Conservation (phyloP, 2,329 filamentous ascomycete genomes). For the Claviceps sp. region DNA sequence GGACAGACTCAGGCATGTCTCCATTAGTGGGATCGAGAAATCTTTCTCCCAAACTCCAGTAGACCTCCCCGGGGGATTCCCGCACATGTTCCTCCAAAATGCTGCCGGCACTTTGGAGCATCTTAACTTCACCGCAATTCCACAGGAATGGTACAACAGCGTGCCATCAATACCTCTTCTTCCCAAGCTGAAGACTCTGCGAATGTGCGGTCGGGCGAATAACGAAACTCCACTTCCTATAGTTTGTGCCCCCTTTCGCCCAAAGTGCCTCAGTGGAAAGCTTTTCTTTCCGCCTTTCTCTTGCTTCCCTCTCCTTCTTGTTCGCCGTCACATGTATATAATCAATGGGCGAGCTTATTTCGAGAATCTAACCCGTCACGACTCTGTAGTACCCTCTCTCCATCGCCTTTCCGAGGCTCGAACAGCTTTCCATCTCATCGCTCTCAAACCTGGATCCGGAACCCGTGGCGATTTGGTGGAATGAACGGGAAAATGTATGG, state of each 20-base stretch:
- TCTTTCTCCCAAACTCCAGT: not conserved
- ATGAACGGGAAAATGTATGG: conserved; percentile 7
- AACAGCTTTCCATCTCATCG: too few species aligned
- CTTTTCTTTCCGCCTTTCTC: too few species aligned
- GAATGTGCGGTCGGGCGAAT: conserved; percentile 10
- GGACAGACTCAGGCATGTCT: conserved; percentile 5
- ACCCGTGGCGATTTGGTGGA: conserved; percentile 1
- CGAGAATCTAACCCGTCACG: not conserved
- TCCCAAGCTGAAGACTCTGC: conserved; percentile 17
- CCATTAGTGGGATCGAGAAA: conserved; percentile 1
- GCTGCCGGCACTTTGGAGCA: conserved; percentile 9
- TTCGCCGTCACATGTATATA: too few species aligned
- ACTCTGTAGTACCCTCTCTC: conserved; percentile 11
- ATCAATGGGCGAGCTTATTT: too few species aligned
- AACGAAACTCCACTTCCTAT: conserved; percentile 3
- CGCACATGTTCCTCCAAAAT: conserved; percentile 7
- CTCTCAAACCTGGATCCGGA: too few species aligned
- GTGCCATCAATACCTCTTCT: conserved; percentile 9
- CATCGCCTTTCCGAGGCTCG: conserved; percentile 7
- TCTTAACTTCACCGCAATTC: conserved; percentile 12
- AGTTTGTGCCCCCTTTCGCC: not conserved
- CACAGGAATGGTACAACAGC: conserved; percentile 9
- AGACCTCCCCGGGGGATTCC: conserved; percentile 1
- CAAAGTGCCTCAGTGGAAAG: too few species aligned
- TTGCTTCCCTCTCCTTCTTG: too few species aligned